A percentile compares a stretch with the other conserved stretches of the same genome.
Evolutionary conservation across 2,329 filamentous ascomycete species (phyloP).

Genomic region (Amphichorda felina): DNA sequence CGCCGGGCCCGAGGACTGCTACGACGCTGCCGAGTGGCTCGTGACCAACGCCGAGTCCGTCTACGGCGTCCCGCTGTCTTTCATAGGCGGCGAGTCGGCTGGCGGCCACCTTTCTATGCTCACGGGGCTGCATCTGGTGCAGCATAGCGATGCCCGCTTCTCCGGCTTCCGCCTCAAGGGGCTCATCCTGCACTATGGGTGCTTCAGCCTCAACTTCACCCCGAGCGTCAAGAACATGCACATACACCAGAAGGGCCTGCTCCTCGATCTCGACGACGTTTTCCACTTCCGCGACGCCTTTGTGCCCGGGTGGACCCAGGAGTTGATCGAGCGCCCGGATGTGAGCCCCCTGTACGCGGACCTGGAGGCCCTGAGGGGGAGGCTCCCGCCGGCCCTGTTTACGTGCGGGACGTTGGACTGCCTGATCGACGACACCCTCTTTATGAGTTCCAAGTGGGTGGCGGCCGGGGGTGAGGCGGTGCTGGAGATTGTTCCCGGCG

Average conservation of each 20-base stretch:
- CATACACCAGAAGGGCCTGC: not conserved
- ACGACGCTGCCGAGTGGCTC: slow-evolving; percentile 4
- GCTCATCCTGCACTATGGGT: slow-evolving; percentile 1
- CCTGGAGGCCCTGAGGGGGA: slow-evolving; percentile 1
- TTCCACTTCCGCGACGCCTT: not conserved
- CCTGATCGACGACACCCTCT: slow-evolving; percentile 7
- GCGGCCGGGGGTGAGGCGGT: slow-evolving; percentile 6
- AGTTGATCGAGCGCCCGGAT: not conserved
- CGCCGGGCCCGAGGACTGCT: slow-evolving; percentile 4
- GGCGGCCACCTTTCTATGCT: slow-evolving; percentile 1
- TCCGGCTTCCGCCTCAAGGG: not conserved
- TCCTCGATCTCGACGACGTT: not conserved
- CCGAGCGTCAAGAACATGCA: not conserved
- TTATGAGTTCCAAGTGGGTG: slow-evolving; percentile 8
- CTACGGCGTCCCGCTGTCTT: not conserved
- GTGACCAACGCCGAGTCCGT: not conserved
- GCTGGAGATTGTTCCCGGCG: slow-evolving; percentile 6
- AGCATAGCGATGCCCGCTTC: not conserved
- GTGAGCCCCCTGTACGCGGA: slow-evolving; percentile 5
- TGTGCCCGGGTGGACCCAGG: not conserved
- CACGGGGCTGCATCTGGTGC: slow-evolving; percentile 1
- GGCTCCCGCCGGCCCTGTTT: slow-evolving; percentile 6
- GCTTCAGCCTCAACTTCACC: not conserved
- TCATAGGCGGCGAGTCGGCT: slow-evolving; percentile 1
- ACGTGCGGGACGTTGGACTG: slow-evolving; percentile 7